These are phyloP conservation scores for Naganishia liquefaciens DNA, from an alignment of 1,284 basidiomycete species.

Conservation along the genomic window DNA sequence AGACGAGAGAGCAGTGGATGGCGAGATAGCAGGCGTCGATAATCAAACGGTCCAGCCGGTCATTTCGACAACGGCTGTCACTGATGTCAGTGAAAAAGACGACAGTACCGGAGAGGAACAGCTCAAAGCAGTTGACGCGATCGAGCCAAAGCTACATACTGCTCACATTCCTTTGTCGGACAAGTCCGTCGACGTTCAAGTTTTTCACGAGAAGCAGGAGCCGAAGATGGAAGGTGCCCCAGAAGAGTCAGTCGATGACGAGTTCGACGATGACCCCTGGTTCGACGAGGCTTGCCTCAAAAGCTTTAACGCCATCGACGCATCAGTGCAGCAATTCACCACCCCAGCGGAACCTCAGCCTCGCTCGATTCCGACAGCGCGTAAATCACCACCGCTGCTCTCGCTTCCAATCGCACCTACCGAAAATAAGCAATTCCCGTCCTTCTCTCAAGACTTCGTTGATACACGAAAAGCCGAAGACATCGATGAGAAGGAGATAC, in stretches of 20 bases:
- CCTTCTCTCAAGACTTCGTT: background rate
- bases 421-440: too few species aligned
- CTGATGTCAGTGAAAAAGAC: too few species aligned
- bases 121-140: too few species aligned
- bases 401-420: too few species aligned
- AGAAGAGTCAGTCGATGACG: constrained; percentile 21
- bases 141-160: too few species aligned
- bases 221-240: constrained; percentile 1
- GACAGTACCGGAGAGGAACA: too few species aligned
- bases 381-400: too few species aligned
- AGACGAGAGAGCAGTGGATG: too few species aligned
- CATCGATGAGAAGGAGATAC: constrained; percentile 23
- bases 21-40: too few species aligned
- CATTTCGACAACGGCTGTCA: too few species aligned
- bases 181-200: background rate
- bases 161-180: background rate
- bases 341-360: background rate
- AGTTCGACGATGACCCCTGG: constrained; percentile 32
- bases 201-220: background rate
- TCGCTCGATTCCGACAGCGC: too few species aligned
- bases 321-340: background rate
- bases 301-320: constrained; percentile 14
- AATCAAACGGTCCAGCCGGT: too few species aligned
- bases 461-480: constrained; percentile 14
- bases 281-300: constrained; percentile 34